Base-by-base conservation (phyloP, 1,284 basidiomycete species). In the Pascua sp. region DNA sequence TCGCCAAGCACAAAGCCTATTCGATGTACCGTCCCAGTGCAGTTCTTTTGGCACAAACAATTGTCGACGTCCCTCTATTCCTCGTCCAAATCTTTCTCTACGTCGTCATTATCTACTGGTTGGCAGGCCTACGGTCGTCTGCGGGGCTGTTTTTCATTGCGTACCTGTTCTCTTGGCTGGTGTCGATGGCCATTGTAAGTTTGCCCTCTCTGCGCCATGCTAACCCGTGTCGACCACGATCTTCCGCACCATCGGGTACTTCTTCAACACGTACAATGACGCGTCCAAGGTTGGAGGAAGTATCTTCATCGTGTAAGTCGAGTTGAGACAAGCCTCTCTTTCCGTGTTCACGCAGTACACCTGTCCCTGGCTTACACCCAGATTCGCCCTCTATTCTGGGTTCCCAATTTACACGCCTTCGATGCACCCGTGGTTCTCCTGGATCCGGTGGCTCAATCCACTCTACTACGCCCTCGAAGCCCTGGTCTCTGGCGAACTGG, bases 1-100 rank as follows among this genome's bases (percentile, higher is more conserved):
- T 90, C 5, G 79, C 81, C 17, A 82, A 79, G 55, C 80, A 81
- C 65, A 77, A 78, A 62, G 71, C 68, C 2, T 79, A 78, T 62
- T 71, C 76, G 17, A 74, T 79, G 67, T 77, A 77, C 62, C 71
- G 75, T 17, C 75, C 78, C 5, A 67, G 72, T 2, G 75, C 77
- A 1, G 70, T 77, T 24, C 81, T 84, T 1, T 69, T 88, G 39
- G 87, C 88, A 11, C 79, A 87, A 49, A 87, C 86, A 0, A 70
- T 90, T 42, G 86, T 88, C 36, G 79, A 80, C 63, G 39, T 77
- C 15, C 79, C 79, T 8, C 71, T 79, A 53, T 76, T 76, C 64
- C 66, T 74, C 17, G 55, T 76, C 18, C 75, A 78, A 43, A 67
- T 72, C 44, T 67, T 75, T 43, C 59, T 78, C 57, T 80, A 78